Percentiles rank a stretch among this genome's conserved stretches.
phyloP scores from a whole-genome alignment of 257 asterid genomes.

The Solanum tacnaense region DNA sequence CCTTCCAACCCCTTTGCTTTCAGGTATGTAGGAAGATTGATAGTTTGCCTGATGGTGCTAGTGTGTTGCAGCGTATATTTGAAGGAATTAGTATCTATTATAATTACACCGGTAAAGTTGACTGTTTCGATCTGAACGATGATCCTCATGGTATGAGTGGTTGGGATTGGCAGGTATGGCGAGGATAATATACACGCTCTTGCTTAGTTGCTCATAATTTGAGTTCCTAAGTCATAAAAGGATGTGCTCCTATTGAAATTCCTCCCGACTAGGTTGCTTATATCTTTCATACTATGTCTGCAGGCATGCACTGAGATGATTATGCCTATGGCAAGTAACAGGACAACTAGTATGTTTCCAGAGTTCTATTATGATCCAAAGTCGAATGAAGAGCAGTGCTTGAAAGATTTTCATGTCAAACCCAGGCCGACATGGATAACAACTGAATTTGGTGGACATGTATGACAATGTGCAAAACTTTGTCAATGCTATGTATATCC shows the following conservation, averaged over 20 bases:
- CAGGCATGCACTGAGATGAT: slow-evolving; percentile 98
- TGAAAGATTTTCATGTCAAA: slow-evolving; percentile 48
- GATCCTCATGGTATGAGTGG: slow-evolving; percentile 94
- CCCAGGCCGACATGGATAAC: slow-evolving; percentile 91
- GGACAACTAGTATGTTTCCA: slow-evolving; percentile 62
- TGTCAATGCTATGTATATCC: not conserved
- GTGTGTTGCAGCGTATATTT: slow-evolving; percentile 52
- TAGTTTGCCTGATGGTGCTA: slow-evolving; percentile 41
- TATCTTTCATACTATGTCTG: slow-evolving; percentile 1
- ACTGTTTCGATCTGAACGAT: slow-evolving; percentile 67
- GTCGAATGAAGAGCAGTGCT: slow-evolving; percentile 41
- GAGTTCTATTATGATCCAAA: slow-evolving; percentile 39
- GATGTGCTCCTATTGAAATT: not conserved
- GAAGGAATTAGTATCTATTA: slow-evolving; percentile 78
- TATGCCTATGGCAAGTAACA: slow-evolving; percentile 71
- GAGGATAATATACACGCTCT: not conserved
- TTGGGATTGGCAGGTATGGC: slow-evolving; percentile 83
- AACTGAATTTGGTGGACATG: slow-evolving; percentile 89
- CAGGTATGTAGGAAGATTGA: slow-evolving; percentile 82
- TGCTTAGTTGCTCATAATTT: not conserved
- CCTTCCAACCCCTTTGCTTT: not conserved
- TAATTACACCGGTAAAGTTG: slow-evolving; percentile 62
- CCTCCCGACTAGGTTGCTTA: not conserved
- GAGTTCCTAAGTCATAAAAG: not conserved
- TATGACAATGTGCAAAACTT: not conserved